Base-by-base conservation (phyloP, 768 basidiomycete genomes). In the Rhizopogon sp. region DNA sequence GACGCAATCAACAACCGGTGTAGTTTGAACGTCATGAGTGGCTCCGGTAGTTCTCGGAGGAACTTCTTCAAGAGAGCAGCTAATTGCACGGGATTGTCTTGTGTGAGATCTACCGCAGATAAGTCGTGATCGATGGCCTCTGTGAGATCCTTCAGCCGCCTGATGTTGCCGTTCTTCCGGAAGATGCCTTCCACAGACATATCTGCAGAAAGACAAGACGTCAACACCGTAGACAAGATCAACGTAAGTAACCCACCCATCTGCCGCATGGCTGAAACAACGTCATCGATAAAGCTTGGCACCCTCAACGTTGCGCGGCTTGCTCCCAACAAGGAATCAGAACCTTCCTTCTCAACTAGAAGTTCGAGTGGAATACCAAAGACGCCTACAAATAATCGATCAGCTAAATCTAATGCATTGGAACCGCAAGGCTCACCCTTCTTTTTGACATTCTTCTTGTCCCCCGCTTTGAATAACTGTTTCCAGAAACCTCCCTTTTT, bases 141-240 rank as follows among this genome's bases (percentile, higher is more conserved):
- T 11, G 88, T 87, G 37, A 97, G 78, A 62, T 95, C 91, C 66
- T 91, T 92, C 58, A 98, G 76, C 56, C 93, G 84, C 52, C 93
- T 82, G 65, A 98, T 98, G 68, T 98, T 98, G 52, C 97, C 97
- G 64, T 95, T 97, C 75, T 95, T 94, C 53, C 97, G 83, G 80
- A 99, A 99, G 60, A 99, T 96, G 55, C 97, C 97, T 72, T 98
- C 97, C 40, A 99, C 80, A 8, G 97, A 98, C 92, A 99, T 94
- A 74, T 99, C 97, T 98, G 60, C 35, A 50, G 50, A 37, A 44
- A 33, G 33, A 53, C 11, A 25, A 31, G 66, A 41, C 42, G 43
- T 52, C 25, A 53, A 39, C 16, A 16, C 43, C 25, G 35, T 39
- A 29, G 8, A 46, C 43, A 35, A 37, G 45, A 42, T 58, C 20